These are phyloP conservation scores for Lindgomyces ingoldianus DNA, from an alignment of 495 filamentous ascomycete genomes.

Conservation along the genomic window DNA sequence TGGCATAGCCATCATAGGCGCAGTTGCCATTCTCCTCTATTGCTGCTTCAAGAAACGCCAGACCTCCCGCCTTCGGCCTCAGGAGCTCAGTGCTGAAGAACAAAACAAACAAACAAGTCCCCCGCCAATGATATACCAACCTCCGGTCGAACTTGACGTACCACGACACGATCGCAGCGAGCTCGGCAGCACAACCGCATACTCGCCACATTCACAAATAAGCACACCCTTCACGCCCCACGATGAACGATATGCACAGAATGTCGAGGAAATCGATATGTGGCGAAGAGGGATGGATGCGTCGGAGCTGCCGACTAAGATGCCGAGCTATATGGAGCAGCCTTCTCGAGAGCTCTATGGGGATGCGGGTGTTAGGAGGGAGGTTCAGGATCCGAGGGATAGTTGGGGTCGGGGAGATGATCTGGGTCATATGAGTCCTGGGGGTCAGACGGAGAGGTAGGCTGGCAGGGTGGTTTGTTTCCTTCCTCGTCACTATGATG, in stretches of 20 bases:
- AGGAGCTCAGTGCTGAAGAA: neutral
- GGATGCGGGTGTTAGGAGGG: too few relatives aligned
- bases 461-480: neutral
- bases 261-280: slow-evolving; percentile 8
- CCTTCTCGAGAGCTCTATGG: neutral
- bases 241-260: neutral
- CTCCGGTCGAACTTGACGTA: slow-evolving; percentile 12
- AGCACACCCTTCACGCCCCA: slow-evolving; percentile 5
- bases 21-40: slow-evolving; percentile 3
- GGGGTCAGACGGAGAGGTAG: neutral
- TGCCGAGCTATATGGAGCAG: neutral
- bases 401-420: slow-evolving; percentile 10
- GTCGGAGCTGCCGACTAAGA: slow-evolving; percentile 8
- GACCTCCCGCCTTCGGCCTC: neutral
- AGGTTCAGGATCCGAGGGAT: neutral
- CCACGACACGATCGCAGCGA: neutral
- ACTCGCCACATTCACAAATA: neutral
- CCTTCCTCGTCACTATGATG: neutral
- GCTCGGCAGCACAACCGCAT: slow-evolving; percentile 4
- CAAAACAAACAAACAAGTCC: neutral
- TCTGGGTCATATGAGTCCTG: neutral
- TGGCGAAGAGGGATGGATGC: slow-evolving; percentile 4
- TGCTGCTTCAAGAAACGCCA: slow-evolving; percentile 1
- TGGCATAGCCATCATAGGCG: slow-evolving; percentile 3
- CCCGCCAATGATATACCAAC: neutral